phyloP scores from a whole-genome alignment of 1,284 basidiomycete genomes.

The Irpex lacteus region DNA sequence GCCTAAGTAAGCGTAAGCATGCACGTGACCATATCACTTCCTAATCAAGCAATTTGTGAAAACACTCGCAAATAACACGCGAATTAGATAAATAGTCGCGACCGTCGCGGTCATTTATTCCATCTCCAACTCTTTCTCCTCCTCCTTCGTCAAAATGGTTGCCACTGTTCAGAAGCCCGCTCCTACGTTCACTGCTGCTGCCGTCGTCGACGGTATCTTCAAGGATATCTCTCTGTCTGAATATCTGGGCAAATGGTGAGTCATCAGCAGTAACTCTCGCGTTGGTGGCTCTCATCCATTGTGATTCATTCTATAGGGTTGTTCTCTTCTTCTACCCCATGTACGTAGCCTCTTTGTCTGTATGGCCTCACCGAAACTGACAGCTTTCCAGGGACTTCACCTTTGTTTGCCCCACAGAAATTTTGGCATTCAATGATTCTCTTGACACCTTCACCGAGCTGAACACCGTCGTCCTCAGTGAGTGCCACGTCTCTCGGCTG shows the following conservation, averaged over 20 bases:
- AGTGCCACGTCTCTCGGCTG: constrained; percentile 17
- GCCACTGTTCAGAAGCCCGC: constrained; percentile 77
- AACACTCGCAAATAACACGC: constrained; percentile 10
- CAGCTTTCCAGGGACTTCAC: constrained; percentile 60
- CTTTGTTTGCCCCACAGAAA: constrained; percentile 92
- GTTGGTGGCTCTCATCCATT: constrained; percentile 14
- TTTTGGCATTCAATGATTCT: constrained; percentile 88
- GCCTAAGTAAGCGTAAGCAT: constrained; percentile 4
- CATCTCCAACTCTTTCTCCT: constrained; percentile 2
- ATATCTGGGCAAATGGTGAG: constrained; percentile 80
- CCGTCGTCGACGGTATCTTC: constrained; percentile 76
- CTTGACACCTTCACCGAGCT: constrained; percentile 71
- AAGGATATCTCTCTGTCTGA: constrained; percentile 71
- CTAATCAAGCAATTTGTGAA: background rate
- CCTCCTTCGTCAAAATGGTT: constrained; percentile 43
- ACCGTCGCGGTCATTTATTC: background rate
- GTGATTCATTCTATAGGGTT: constrained; percentile 45
- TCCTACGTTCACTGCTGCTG: constrained; percentile 72
- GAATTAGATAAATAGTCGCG: constrained; percentile 6
- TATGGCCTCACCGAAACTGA: constrained; percentile 3
- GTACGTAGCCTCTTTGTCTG: constrained; percentile 37
- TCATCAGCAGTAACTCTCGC: background rate
- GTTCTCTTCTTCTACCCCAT: constrained; percentile 82
- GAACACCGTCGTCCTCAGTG: constrained; percentile 75
- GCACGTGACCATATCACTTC: constrained; percentile 8